phyloP scores from a whole-genome alignment of 1,284 basidiomycete genomes.

The Pascua sp. region DNA sequence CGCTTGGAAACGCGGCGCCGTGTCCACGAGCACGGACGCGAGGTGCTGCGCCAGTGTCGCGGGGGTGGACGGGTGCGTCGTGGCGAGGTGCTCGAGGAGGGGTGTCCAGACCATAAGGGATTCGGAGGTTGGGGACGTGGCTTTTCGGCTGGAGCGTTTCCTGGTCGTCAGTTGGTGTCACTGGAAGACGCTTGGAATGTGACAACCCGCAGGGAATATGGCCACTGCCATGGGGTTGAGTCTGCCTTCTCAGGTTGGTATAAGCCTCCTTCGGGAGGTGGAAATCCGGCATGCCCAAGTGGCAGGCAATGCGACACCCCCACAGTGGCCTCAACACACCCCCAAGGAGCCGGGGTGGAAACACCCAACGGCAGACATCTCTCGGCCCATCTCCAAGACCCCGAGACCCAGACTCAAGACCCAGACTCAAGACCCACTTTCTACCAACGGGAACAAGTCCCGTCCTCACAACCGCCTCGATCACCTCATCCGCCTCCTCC shows the following conservation, averaged over 20 bases:
- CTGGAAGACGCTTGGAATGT: no score
- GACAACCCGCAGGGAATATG: no score
- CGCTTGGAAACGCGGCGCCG: constrained; percentile 5
- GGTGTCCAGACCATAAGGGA: constrained; percentile 34
- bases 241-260: background rate
- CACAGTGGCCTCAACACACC: background rate
- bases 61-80: background rate
- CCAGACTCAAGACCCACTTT: constrained; percentile 56
- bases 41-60: constrained; percentile 7
- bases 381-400: no score
- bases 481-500: constrained; percentile 61
- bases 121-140: constrained; percentile 33
- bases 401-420: constrained; percentile 42
- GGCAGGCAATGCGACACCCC: no score
- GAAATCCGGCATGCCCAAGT: no score
- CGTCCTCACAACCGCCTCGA: constrained; percentile 63
- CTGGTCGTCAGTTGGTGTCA: constrained; percentile 6
- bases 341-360: background rate
- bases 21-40: constrained; percentile 8
- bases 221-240: background rate
- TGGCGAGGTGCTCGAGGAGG: constrained; percentile 8
- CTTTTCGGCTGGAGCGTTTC: constrained; percentile 9
- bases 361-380: no score
- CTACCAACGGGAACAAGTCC: constrained; percentile 74
- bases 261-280: no score